Evolutionary conservation across 768 basidiomycete genomes (phyloP), one percentile per base, ranked within the genome.

Genomic region (Suillus hirtellus): DNA sequence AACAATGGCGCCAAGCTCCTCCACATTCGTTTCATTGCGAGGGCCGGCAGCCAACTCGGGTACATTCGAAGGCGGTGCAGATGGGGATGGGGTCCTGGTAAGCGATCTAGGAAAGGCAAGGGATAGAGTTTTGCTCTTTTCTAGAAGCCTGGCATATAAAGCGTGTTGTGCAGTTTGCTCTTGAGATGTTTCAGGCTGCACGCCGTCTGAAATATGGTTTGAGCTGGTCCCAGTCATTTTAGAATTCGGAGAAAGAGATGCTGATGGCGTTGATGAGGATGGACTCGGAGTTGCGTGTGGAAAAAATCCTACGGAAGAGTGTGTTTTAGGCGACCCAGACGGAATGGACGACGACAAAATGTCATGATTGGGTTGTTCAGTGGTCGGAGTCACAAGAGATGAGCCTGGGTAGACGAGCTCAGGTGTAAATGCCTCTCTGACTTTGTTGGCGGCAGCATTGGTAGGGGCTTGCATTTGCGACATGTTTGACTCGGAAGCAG

Each of bases 101-200:
- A 21, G 59, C 6, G 43, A 60, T 54, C 40, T 60, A 1, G 68
- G 60, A 24, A 55, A 56, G 42, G 62, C 55, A 27, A 70, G 7
- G 34, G 58, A 60, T 6, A 73, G 66, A 37, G 38, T 65, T 19
- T 59, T 24, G 17, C 53, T 64, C 21, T 69, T 68, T 34, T 61
- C 61, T 37, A 63, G 64, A 37, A 74, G 59, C 34, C 62, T 71
- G 27, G 59, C 63, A 46, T 67, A 66, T 52, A 55, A 63, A 12
- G 43, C 35, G 58, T 69, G 65, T 4, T 38, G 55, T 9, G 21
- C 21, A 5, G 27, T 37, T 38, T 56, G 55, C 19, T 53, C 64
- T 4, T 52, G 61, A 24, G 52, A 24, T 4, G 54, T 9, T 31
- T 61, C 65, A 49, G 37, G 9, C 15, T 24, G 21, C 21, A 24